phyloP scores from a whole-genome alignment of 805 yeast species.

The Komagataella populi region DNA sequence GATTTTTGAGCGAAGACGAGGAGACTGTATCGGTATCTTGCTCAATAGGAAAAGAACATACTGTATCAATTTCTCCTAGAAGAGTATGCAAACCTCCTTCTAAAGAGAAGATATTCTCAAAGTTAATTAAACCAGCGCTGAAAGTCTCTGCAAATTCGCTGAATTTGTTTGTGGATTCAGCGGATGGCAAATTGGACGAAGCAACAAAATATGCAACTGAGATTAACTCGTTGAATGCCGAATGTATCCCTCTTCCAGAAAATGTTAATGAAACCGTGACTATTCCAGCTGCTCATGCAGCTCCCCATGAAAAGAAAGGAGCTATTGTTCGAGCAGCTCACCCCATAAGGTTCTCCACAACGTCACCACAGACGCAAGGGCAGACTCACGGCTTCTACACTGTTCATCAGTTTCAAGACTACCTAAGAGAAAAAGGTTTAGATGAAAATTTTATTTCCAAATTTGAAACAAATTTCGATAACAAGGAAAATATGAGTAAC shows the following conservation, averaged over 20 bases:
- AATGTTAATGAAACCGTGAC: constrained; percentile 43
- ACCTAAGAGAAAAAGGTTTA: background rate
- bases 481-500: background rate
- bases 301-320: background rate
- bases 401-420: background rate
- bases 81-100: background rate
- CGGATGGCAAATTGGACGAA: constrained; percentile 45
- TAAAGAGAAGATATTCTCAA: background rate
- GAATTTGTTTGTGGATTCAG: constrained; percentile 45
- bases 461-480: background rate
- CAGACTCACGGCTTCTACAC: background rate
- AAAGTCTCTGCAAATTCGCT: constrained; percentile 6
- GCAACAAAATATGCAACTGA: constrained; percentile 63
- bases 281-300: constrained; percentile 28
- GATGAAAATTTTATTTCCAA: background rate
- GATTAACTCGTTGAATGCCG: constrained; percentile 46
- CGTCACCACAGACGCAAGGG: background rate
- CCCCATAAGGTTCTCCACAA: background rate
- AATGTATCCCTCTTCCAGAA: constrained; percentile 50
- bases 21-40: background rate
- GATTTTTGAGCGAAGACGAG: background rate
- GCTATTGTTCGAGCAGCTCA: background rate
- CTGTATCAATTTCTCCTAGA: background rate
- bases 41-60: background rate
- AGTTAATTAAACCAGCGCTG: background rate